Percentiles rank a stretch among this genome's conserved stretches.
Evolutionary conservation across 192 early-diverging fungal genomes (phyloP).

Genomic region (Gamsiella multidivaricata): DNA sequence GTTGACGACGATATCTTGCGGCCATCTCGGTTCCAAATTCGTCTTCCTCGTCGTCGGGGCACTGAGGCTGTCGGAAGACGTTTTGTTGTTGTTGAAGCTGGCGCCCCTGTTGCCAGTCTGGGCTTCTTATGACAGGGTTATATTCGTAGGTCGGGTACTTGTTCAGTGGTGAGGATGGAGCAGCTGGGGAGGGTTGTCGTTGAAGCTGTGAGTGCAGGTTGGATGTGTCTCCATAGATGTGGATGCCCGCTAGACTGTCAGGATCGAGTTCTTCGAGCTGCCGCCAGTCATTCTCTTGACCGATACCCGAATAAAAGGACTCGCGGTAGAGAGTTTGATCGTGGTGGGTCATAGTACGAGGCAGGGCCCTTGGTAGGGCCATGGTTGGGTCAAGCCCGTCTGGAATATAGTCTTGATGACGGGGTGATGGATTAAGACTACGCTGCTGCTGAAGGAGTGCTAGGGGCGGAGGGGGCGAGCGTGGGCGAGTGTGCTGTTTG

Average conservation of each 20-base stretch:
- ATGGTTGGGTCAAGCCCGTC: constrained; percentile 46
- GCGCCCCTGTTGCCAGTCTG: constrained; percentile 37
- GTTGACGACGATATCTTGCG: constrained; percentile 25
- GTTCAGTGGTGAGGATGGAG: constrained; percentile 15
- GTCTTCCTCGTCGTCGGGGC: constrained; percentile 20
- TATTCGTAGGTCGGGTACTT: constrained; percentile 44
- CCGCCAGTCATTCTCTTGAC: constrained; percentile 43
- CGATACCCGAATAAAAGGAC: constrained; percentile 51
- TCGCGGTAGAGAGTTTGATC: constrained; percentile 29
- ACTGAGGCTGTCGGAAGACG: constrained; percentile 18
- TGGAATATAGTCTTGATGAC: constrained; percentile 7
- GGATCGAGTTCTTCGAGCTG: constrained; percentile 43
- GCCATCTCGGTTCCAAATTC: constrained; percentile 2
- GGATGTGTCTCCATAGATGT: constrained; percentile 40
- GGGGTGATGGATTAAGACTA: not conserved
- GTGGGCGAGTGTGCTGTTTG: not conserved
- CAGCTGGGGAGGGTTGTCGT: constrained; percentile 14
- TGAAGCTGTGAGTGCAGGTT: constrained; percentile 12
- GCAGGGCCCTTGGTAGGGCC: constrained; percentile 44
- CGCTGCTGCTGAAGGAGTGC: constrained; percentile 5
- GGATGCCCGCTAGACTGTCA: constrained; percentile 31
- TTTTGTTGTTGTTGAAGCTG: constrained; percentile 32
- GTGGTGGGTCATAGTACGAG: constrained; percentile 14
- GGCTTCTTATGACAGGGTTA: not conserved
- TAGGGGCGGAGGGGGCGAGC: not conserved